These are phyloP conservation scores for Parmelia sp. DNA, from an alignment of 495 filamentous ascomycete genomes.

Conservation along the genomic window DNA sequence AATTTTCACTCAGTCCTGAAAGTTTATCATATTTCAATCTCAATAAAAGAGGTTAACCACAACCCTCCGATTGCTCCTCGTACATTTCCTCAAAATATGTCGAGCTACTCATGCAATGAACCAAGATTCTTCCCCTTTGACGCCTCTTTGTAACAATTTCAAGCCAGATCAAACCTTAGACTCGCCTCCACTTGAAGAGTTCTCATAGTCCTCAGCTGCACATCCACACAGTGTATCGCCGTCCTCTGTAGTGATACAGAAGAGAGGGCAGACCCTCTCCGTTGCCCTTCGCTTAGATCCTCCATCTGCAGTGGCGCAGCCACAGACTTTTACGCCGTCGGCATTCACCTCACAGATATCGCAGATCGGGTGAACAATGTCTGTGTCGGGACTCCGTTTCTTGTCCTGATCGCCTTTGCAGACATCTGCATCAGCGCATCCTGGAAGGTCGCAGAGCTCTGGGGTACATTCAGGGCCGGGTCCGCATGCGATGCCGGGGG, in stretches of 20 bases:
- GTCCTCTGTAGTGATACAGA: neutral
- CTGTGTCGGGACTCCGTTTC: neutral
- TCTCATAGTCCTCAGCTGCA: neutral
- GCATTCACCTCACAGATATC: neutral
- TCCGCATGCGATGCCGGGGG: constrained; percentile 6
- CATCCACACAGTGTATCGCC: neutral
- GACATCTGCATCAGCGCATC: constrained; percentile 7
- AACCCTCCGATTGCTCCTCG: too few species aligned
- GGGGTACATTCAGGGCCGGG: constrained; percentile 8
- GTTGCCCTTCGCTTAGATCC: neutral
- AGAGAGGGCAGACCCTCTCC: neutral
- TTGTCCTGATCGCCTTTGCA: neutral
- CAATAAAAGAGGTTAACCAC: too few species aligned
- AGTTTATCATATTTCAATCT: too few species aligned
- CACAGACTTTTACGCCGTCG: neutral
- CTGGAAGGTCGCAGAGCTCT: neutral
- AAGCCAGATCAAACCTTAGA: neutral
- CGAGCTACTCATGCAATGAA: too few species aligned
- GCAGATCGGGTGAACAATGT: neutral
- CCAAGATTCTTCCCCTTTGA: too few species aligned
- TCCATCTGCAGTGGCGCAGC: neutral
- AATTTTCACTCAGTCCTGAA: too few species aligned
- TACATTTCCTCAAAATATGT: too few species aligned
- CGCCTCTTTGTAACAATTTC: too few species aligned
- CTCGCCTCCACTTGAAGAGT: neutral